phyloP scores from a whole-genome alignment of 345 rosid genomes.

The Arabidopsis arenosa region DNA sequence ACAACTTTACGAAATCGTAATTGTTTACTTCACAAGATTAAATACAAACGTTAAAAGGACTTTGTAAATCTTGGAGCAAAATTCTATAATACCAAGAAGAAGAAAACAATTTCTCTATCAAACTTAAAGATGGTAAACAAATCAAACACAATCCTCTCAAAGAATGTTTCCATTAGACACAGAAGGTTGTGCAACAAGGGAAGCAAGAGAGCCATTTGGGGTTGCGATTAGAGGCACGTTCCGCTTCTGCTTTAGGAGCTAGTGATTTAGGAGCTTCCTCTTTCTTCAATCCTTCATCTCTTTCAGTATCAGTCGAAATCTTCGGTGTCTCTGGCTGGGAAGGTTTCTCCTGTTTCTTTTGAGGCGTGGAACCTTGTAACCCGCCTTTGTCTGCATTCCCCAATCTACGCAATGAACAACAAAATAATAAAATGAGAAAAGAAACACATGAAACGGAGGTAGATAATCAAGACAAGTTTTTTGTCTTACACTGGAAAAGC shows the following conservation, averaged over 20 bases:
- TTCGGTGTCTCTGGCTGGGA: slow-evolving; percentile 41
- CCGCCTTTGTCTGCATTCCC: slow-evolving; percentile 51
- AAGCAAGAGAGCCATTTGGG: slow-evolving; percentile 67
- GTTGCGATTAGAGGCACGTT: slow-evolving; percentile 15
- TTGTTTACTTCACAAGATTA: slow-evolving; percentile 38
- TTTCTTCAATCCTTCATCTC: slow-evolving; percentile 36
- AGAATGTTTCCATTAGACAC: slow-evolving; percentile 8
- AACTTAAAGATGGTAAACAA: slow-evolving; percentile 11
- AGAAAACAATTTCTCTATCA: slow-evolving; percentile 26
- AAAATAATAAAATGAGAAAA: slow-evolving; percentile 10
- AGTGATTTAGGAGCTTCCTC: slow-evolving; percentile 34
- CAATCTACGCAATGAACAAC: slow-evolving; percentile 48
- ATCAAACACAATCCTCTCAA: not conserved
- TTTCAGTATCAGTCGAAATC: slow-evolving; percentile 19
- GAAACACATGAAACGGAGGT: not conserved
- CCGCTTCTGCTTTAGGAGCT: slow-evolving; percentile 42
- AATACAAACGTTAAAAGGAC: not conserved
- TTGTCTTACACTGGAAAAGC: slow-evolving; percentile 71
- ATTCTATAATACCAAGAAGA: slow-evolving; percentile 32
- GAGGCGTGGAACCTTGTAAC: slow-evolving; percentile 14
- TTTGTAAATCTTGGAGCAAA: slow-evolving; percentile 40
- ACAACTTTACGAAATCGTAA: slow-evolving; percentile 3
- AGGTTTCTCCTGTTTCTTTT: slow-evolving; percentile 35
- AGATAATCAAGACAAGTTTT: not conserved
- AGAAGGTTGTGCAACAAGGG: slow-evolving; percentile 54